Percentiles rank a stretch among this genome's conserved stretches.
These are phyloP conservation scores for Thuidium tamariscinum DNA, from an alignment of 225 moss, liverwort and hornwort genomes.

Conservation along the genomic window DNA sequence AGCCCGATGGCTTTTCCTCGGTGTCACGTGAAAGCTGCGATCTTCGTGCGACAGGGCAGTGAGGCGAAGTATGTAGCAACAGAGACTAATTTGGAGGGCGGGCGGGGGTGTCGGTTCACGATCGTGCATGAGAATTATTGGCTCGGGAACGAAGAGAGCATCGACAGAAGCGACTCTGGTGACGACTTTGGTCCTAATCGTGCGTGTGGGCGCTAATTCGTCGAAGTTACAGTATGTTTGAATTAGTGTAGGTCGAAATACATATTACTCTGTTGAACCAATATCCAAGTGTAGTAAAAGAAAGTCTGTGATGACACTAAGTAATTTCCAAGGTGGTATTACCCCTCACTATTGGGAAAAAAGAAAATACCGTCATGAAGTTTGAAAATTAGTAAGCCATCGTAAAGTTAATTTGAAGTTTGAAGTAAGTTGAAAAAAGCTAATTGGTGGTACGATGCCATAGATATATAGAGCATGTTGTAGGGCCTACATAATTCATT, in stretches of 20 bases:
- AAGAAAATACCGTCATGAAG: not conserved
- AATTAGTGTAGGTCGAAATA: not conserved
- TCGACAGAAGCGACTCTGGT: not conserved
- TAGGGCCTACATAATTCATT: not conserved
- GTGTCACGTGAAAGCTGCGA: not conserved
- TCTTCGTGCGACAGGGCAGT: not conserved
- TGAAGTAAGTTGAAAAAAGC: no score
- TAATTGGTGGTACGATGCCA: fast-evolving
- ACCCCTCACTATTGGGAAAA: not conserved
- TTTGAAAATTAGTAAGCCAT: no score
- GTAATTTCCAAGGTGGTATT: not conserved
- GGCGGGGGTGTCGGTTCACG: not conserved
- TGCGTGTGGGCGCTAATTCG: not conserved
- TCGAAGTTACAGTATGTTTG: not conserved
- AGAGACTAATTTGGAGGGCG: not conserved
- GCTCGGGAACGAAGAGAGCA: not conserved
- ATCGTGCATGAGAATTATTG: not conserved
- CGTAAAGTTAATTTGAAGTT: no score
- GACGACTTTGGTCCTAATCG: not conserved
- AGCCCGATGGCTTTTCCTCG: not conserved
- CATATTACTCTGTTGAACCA: not conserved
- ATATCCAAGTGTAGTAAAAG: not conserved
- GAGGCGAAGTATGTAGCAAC: not conserved
- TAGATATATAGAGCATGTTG: no score
- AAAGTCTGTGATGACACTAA: no score